phyloP scores from a whole-genome alignment of 768 basidiomycete species.

The Suillus sp. region DNA sequence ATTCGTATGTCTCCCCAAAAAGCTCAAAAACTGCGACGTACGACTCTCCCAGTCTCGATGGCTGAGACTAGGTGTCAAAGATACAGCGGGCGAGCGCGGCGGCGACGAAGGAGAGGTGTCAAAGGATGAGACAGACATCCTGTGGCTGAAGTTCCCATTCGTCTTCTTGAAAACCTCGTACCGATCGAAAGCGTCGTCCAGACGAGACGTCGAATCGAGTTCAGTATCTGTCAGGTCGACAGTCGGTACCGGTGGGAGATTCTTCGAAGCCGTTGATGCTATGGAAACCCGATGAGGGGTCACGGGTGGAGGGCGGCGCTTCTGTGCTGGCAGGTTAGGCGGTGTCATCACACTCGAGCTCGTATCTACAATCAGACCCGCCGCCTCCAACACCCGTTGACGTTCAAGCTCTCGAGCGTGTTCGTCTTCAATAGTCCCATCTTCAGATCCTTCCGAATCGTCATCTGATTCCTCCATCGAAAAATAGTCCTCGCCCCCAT shows the following conservation, averaged over 20 bases:
- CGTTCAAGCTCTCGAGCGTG: conserved; percentile 73
- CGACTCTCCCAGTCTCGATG: conserved; percentile 39
- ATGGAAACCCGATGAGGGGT: conserved; percentile 23
- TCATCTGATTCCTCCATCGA: conserved; percentile 34
- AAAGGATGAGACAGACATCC: conserved; percentile 66
- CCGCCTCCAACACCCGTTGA: conserved; percentile 82
- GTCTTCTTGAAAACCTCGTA: conserved; percentile 81
- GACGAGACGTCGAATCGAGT: conserved; percentile 42
- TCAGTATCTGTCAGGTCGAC: conserved; percentile 27
- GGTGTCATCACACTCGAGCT: conserved; percentile 42
- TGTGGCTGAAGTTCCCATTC: conserved; percentile 44
- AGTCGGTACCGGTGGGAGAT: conserved; percentile 56
- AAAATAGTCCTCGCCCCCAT: conserved; percentile 37
- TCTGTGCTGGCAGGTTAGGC: conserved; percentile 35
- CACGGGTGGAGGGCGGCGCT: conserved; percentile 30
- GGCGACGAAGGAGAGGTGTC: conserved; percentile 46
- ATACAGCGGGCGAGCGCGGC: conserved; percentile 40
- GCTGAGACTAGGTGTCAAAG: conserved; percentile 32
- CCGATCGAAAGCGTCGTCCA: conserved; percentile 87
- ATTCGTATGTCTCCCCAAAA: conserved; percentile 52
- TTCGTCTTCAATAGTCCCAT: conserved; percentile 47
- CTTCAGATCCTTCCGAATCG: conserved; percentile 28
- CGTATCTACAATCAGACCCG: conserved; percentile 77
- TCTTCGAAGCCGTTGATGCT: conserved; percentile 38
- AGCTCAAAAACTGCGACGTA: conserved; percentile 55